A percentile compares a stretch with the other conserved stretches of the same genome.
Conservation (phyloP, 2,329 filamentous ascomycete species). For the Aspergillus tamarii region DNA sequence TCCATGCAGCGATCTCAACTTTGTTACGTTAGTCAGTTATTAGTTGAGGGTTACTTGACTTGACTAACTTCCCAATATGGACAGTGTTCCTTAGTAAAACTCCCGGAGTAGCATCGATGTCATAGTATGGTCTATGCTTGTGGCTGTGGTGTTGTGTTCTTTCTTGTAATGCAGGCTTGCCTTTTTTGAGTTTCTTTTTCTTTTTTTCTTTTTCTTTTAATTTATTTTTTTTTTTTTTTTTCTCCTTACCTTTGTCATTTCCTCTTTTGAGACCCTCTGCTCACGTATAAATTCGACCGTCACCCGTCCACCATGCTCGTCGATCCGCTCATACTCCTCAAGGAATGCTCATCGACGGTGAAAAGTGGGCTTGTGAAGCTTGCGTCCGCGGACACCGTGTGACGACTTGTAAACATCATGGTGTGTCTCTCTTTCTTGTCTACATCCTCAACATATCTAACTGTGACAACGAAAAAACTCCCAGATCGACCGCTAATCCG, state of each 20-base stretch:
- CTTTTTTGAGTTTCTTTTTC: conserved; percentile 1
- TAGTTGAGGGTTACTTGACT: no score
- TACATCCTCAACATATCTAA: neutral
- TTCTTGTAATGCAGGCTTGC: neutral
- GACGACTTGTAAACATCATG: conserved; percentile 92
- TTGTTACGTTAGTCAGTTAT: neutral
- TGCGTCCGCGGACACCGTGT: conserved; percentile 96
- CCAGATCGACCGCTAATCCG: conserved; percentile 86
- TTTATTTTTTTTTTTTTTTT: conserved; percentile 12
- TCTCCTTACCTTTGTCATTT: conserved; percentile 14
- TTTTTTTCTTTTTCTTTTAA: neutral
- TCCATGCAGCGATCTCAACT: conserved; percentile 21
- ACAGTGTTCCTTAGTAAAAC: neutral
- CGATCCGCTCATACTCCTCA: conserved; percentile 11
- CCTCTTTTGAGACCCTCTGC: conserved; percentile 15
- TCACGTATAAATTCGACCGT: conserved; percentile 22
- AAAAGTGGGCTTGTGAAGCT: conserved; percentile 96
- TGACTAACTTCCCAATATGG: neutral
- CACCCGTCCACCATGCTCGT: conserved; percentile 10
- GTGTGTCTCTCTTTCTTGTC: conserved; percentile 51
- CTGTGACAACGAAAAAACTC: no score
- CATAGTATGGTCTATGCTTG: neutral
- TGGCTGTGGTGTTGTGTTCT: conserved; percentile 11
- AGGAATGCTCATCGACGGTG: conserved; percentile 81
- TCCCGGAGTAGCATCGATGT: neutral